Base-by-base conservation (phyloP, 306 rosid genomes). In the Begonia peltatifolia region DNA sequence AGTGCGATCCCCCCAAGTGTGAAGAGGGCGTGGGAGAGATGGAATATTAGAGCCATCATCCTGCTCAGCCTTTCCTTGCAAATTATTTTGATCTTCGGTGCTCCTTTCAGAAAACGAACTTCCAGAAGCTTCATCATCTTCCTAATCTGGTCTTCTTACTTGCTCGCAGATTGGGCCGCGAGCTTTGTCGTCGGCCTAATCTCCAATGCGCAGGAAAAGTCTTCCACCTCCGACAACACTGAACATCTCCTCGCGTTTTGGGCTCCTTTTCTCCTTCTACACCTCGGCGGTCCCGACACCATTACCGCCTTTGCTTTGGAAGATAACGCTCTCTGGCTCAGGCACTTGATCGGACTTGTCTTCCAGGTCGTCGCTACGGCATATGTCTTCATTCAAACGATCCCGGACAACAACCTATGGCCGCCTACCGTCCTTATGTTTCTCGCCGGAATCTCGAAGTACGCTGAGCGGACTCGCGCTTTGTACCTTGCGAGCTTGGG, bases 231-330 rank as follows among this genome's bases (percentile, higher is more conserved):
- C 7, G 17, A 4, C 0, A 36, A 30, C 12, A 30, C 20, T 11
- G 43, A 12, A 0, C 51, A 50, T 46, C 66, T 74, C n/a, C 41
- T 62, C 13, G 78, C 74, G 0, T 65, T 79, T 6, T 79, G 84
- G 84, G 68, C 81, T 6, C 76, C 84, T 2, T 79, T 79, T 60
- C 69, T 71, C 12, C 56, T 78, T 42, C 13, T 78, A 16, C 84
- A 78, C 48, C 68, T 78, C 46, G 84, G 76, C 18, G 84, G 80
- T 13, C 84, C 80, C 16, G 74, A 78, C 67, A 71, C 84, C 51
- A 78, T 78, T 4, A 65, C 77, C n/a, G 74, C 80, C 3, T 68
- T 74, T 46, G 56, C 84, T 52, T 56, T 74, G 0, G 75, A 74
- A 15, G 84, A 78, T 49, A 74, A 78, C 15, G 58, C 73, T 1